Evolutionary conservation across 2,329 filamentous ascomycete species (phyloP).

Genomic region (Tolypocladium amazonense): DNA sequence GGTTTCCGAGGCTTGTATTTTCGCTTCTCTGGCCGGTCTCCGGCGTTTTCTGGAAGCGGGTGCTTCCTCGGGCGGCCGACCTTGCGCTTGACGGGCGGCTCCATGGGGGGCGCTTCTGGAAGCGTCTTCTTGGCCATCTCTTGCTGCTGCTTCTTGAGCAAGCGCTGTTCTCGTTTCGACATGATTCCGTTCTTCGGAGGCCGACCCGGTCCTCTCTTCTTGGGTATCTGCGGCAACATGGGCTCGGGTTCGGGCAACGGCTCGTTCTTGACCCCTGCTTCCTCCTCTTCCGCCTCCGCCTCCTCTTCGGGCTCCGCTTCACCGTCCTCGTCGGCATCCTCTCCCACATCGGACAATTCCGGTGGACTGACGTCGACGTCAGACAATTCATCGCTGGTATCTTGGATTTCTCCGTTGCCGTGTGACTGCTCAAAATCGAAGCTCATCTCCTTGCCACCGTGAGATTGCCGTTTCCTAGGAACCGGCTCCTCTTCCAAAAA

Average conservation of each 20-base stretch:
- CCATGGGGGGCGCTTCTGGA: constrained; percentile 33
- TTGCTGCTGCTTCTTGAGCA: constrained; percentile 47
- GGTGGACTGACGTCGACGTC: constrained; percentile 30
- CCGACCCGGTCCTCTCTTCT: constrained; percentile 66
- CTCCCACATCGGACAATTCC: constrained; percentile 27
- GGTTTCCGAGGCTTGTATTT: constrained; percentile 55
- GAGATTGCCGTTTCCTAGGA: constrained; percentile 37
- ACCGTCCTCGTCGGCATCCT: constrained; percentile 12
- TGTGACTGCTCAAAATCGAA: constrained; percentile 59
- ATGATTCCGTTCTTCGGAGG: constrained; percentile 76
- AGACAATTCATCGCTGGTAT: constrained; percentile 44
- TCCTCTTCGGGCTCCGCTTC: constrained; percentile 7
- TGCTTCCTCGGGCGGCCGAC: constrained; percentile 56
- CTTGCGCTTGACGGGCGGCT: constrained; percentile 49
- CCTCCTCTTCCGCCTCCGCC: constrained; percentile 11
- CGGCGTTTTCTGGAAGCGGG: constrained; percentile 44
- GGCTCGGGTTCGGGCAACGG: constrained; percentile 21
- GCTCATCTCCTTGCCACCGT: constrained; percentile 60
- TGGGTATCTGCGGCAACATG: constrained; percentile 37
- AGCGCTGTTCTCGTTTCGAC: constrained; percentile 63
- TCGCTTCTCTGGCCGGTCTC: constrained; percentile 48
- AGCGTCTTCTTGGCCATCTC: constrained; percentile 39
- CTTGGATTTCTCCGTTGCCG: constrained; percentile 43
- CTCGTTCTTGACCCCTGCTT: constrained; percentile 17
- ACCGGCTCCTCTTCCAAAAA: constrained; percentile 39